Base-by-base conservation (phyloP, 768 basidiomycete genomes). In the Boletus subparvulus region DNA sequence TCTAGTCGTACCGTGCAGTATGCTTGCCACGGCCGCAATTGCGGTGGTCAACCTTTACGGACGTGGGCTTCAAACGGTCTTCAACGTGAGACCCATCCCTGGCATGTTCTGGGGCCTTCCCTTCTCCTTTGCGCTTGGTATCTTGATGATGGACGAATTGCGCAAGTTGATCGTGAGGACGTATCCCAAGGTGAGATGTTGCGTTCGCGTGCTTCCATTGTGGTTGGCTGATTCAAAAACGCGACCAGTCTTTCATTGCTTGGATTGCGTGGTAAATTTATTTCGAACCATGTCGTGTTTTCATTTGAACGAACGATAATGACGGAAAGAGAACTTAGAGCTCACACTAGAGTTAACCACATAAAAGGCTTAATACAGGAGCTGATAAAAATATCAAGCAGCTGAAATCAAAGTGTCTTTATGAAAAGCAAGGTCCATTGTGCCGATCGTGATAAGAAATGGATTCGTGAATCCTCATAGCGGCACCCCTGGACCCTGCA, bases 91-190 rank as follows among this genome's bases (percentile, higher is more conserved):
- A 12, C 74, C 77, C 0, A 76, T 80, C 17, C 78, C 76, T 4
- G 67, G 72, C 35, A 74, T 76, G 65, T 80, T 76, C 60, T 80
- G 79, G 78, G 70, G 74, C 6, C 56, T 78, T 21, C 78, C 79
- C 0, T 72, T 79, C 47, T 52, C 65, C 0, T 77, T 80, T 48
- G 79, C 77, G 30, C 19, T 75, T 11, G 77, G 73, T 0, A 75
- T 80, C 17, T 59, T 81, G 58, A 60, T 65, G 0, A 69, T 80
- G 67, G 80, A 81, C 55, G 79, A 81, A 61, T 43, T 72, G 17
- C 69, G 80, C 50, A 81, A 81, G 66, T 58, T 78, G 50, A 61
- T 80, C 37, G 78, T 79, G 54, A 67, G 78, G 61, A 69, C 73
- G 9, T 77, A 77, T 52, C 78, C 78, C 2, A 74, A 76, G 66